Base-by-base conservation (phyloP, 2,329 filamentous ascomycete species). In the Myriosclerotinia curreyana region DNA sequence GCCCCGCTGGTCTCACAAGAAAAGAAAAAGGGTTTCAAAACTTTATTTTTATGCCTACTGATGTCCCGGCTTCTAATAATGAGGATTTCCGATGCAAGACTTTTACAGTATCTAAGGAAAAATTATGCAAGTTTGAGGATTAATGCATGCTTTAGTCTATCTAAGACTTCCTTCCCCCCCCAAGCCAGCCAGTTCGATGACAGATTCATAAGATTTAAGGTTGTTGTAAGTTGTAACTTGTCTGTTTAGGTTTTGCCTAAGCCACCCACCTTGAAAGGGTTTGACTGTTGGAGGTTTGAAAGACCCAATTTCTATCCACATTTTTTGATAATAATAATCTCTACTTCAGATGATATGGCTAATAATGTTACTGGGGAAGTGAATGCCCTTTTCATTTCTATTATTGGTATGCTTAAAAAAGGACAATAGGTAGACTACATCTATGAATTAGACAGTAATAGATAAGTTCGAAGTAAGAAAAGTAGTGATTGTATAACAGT, bases 181-280 rank as follows among this genome's bases (percentile, higher is more conserved):
- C 5, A 34, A 36, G 54, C 28, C 40, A 58, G 40, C n/a, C 54
- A 58, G 34, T 48, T 48, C 20, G 42, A 22, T 46, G 36, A 42
- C 38, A n/a, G 31, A 17, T n/a, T 56, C 20, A 56, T 9, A 25
- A 48, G 2, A 58, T 46, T 58, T 48, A 48, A 56, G 54, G 54
- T 56, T 46, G 42, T 36, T 44, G n/a, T n/a, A n/a, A n/a, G n/a
- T n/a, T n/a, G n/a, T n/a, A n/a, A n/a, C n/a, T n/a, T n/a, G 0
- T 15, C 28, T 56, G 3, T 46, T 31, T 22, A 31, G 28, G 25
- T 34, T 48, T 46, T 25, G 9, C 9, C 36, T 12, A 46, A 46
- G 40, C 40, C 54, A 17, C 2, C 40, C 54, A 17, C 2, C 2
- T 9, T 36, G 42, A 11, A 58, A 46, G 22, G 20, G 6, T 58